phyloP scores from a whole-genome alignment of 1,284 basidiomycete genomes.

The Cryptococcus jaspeensis region DNA sequence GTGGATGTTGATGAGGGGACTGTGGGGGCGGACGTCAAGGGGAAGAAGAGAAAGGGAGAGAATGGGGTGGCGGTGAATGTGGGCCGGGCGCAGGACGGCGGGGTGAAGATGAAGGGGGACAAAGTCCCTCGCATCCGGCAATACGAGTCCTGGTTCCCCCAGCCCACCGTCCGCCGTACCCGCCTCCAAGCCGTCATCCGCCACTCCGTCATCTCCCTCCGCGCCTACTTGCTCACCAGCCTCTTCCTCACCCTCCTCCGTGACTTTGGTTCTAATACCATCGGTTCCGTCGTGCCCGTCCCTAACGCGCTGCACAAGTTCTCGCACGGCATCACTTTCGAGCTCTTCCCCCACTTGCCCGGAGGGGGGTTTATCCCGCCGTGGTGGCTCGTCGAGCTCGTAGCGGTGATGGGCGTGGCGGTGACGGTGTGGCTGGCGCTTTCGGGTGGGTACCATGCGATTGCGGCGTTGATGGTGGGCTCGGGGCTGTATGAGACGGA shows the following conservation, averaged over 20 bases:
- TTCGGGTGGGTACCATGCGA: slow-evolving; percentile 37
- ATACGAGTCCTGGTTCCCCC: slow-evolving; percentile 19
- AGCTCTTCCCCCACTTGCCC: slow-evolving; percentile 23
- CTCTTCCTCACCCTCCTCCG: slow-evolving; percentile 31
- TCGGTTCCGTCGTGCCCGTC: slow-evolving; percentile 17
- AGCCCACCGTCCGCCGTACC: slow-evolving; percentile 16
- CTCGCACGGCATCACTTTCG: slow-evolving; percentile 18
- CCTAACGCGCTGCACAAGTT: slow-evolving; percentile 25
- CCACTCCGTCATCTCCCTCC: slow-evolving; percentile 22
- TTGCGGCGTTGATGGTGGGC: slow-evolving; percentile 25
- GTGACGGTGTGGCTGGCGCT: slow-evolving; percentile 33
- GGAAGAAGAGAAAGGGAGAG: not conserved
- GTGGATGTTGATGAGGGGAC: slow-evolving; percentile 16
- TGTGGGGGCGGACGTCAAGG: too few species aligned
- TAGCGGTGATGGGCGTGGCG: slow-evolving; percentile 27
- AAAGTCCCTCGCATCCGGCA: slow-evolving; percentile 3
- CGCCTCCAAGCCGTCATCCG: slow-evolving; percentile 24
- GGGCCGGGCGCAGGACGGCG: slow-evolving; percentile 6
- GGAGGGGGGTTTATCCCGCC: slow-evolving; percentile 7
- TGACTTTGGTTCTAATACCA: slow-evolving; percentile 22
- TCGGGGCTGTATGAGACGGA: slow-evolving; percentile 34
- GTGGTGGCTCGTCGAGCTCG: slow-evolving; percentile 15
- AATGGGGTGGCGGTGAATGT: not conserved
- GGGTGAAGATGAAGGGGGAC: slow-evolving; percentile 7
- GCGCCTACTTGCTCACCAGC: slow-evolving; percentile 34